Evolutionary conservation across 345 rosid species (phyloP).

Genomic region (Citrus glauca): DNA sequence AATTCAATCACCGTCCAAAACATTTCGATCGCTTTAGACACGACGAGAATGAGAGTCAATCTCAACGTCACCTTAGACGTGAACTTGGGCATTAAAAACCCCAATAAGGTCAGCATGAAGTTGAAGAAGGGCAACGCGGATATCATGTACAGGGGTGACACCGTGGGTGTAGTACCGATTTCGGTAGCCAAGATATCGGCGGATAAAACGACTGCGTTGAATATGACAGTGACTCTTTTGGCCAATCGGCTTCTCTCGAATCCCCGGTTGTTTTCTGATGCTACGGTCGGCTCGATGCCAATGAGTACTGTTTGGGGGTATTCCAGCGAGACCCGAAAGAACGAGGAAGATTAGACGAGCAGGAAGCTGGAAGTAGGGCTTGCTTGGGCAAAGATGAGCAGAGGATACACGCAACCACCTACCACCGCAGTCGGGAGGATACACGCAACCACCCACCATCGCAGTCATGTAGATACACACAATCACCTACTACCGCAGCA

Average conservation of each 20-base stretch:
- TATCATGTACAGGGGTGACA: conserved; percentile 54
- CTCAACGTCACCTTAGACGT: conserved; percentile 54
- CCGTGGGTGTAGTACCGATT: conserved; percentile 66
- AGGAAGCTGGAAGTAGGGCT: too few relatives aligned
- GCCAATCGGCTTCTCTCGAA: conserved; percentile 57
- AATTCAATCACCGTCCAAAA: conserved; percentile 39
- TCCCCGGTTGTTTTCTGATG: conserved; percentile 37
- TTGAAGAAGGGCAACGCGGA: conserved; percentile 38
- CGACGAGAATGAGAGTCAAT: conserved; percentile 11
- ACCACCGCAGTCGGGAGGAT: too few relatives aligned
- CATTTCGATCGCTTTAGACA: conserved; percentile 31
- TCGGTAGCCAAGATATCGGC: conserved; percentile 50
- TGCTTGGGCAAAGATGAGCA: too few relatives aligned
- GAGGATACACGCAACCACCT: too few relatives aligned
- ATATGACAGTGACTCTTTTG: conserved; percentile 52
- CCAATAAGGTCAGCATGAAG: conserved; percentile 64
- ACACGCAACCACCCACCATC: too few relatives aligned
- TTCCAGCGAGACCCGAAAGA: too few relatives aligned
- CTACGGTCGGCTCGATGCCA: conserved; percentile 35
- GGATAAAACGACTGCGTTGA: conserved; percentile 39
- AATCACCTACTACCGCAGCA: too few relatives aligned
- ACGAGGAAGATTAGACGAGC: too few relatives aligned
- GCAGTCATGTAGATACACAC: too few relatives aligned
- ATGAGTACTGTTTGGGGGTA: too few relatives aligned
- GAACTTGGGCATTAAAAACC: conserved; percentile 55